Evolutionary conservation across 495 filamentous ascomycete genomes (phyloP), one percentile per base, ranked within the genome.

Genomic region (Xylaria venustula): DNA sequence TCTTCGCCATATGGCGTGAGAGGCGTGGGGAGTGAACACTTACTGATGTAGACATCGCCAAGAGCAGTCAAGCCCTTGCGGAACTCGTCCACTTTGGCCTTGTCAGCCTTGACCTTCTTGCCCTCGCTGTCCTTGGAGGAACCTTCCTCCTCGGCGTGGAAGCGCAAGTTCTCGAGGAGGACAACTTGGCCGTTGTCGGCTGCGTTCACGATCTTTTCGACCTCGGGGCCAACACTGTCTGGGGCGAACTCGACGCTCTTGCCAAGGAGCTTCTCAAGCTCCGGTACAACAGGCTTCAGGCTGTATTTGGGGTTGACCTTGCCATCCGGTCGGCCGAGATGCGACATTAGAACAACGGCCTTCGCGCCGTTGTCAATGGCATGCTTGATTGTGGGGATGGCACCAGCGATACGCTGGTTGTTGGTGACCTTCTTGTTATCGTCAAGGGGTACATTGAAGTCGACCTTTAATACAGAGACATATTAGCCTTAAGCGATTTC

Each of bases 381-480:
- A 76, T 99, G 93, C 80, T 96, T 97, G 83, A 99, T 98, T 62
- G 94, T 97, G 70, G 95, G 94, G 66, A 98, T 78, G 70, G 94
- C 94, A 72, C 94, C 94, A 73, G 92, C 93, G 68, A 99, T 98
- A 78, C 94, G 93, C 78, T 98, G 95, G 76, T 88, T 90, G 84
- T 98, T 98, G 73, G 94, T 97, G 74, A 97, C 84, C n/a, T 93
- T 92, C 82, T 89, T 89, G 62, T 92, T 80, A 64, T 81, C 83
- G 72, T 98, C 90, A 73, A 97, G 91, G 65, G 94, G 94, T 51
- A 99, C 94, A 79, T 99, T 99, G 87, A 99, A 99, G 82, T 99
- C 94, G 67, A 99, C 93, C 93, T 97, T 70, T 44, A 14, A 34
- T 6, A n/a, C 9, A 11, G 11, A 25, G 17, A 20, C 14, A 19